Base-by-base conservation (phyloP, 1,284 basidiomycete genomes). In the Chalciporus sp. region DNA sequence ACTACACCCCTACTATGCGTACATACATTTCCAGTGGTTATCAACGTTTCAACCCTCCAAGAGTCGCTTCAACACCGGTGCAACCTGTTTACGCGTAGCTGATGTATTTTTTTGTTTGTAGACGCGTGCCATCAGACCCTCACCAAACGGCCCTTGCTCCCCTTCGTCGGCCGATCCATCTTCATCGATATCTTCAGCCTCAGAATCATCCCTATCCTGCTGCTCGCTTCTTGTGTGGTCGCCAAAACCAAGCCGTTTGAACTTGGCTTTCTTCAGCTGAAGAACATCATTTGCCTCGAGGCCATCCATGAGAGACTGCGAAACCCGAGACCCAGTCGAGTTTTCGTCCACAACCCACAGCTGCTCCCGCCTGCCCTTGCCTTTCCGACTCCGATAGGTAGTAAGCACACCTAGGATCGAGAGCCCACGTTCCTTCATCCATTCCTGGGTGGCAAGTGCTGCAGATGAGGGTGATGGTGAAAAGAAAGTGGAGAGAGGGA, bases 31-130 rank as follows among this genome's bases (percentile, higher is more conserved):
- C n/a, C 17, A 20, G 9, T 41, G 14, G 17, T 5, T 28, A 44
- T 62, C 53, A 59, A n/a, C n/a, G n/a, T n/a, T n/a, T n/a, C n/a
- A n/a, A 17, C 48, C 66, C 57, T 81, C 80, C 60, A 84, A 55
- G 40, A 82, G 75, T 9, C 52, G 66, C 67, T 83, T 87, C 55
- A 95, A 67, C 26, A 92, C 65, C 5, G 95, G 94, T 20, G 92
- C 92, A 5, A 87, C 84, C 57, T 80, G 81, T 67, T 97, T 96
- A 61, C 94, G 78, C 28, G 89, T 94, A 29, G 85, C 87, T 42
- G 81, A 72, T 17, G 77, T 74, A 65, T 95, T 92, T 28, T 80
- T 80, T 74, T 96, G 94, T 61, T 85, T 80, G 77, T 92, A 96
- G 0, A 86, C 80, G 51, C 72, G 70, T 7, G 73, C 76, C 42